Conservation (phyloP, 257 asterid genomes). For the Petunia secreta region DNA sequence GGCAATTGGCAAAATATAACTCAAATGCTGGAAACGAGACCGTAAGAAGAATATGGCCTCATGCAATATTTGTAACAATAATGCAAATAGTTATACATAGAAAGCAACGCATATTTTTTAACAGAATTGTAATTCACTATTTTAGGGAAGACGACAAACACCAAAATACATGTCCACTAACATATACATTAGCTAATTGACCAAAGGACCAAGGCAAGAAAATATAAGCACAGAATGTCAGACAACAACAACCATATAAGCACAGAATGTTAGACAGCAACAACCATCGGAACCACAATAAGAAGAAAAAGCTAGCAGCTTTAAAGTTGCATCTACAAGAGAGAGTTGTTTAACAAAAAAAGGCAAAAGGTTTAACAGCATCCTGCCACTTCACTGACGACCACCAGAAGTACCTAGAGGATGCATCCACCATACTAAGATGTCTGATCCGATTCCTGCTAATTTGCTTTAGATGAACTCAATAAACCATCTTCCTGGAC, state of each 20-base stretch:
- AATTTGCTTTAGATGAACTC: neutral
- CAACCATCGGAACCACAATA: neutral
- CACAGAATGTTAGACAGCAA: too few species aligned
- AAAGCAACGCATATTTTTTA: too few species aligned
- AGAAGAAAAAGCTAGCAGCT: neutral
- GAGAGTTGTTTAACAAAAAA: neutral
- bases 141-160: too few species aligned
- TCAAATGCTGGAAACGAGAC: too few species aligned
- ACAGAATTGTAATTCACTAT: too few species aligned
- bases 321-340: neutral
- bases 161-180: too few species aligned
- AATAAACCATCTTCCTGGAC: neutral
- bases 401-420: neutral
- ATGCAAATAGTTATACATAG: too few species aligned
- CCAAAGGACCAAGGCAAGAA: too few species aligned
- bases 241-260: neutral
- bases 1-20: too few species aligned
- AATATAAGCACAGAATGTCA: neutral
- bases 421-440: neutral
- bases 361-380: neutral
- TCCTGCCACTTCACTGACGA: neutral
- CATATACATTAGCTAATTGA: too few species aligned
- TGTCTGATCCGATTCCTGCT: neutral
- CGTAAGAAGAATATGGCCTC: too few species aligned
- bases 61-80: too few species aligned